A percentile compares a stretch with the other conserved stretches of the same genome.
These are phyloP conservation scores for Lactarius tabidus DNA, from an alignment of 768 basidiomycete species.

Conservation along the genomic window DNA sequence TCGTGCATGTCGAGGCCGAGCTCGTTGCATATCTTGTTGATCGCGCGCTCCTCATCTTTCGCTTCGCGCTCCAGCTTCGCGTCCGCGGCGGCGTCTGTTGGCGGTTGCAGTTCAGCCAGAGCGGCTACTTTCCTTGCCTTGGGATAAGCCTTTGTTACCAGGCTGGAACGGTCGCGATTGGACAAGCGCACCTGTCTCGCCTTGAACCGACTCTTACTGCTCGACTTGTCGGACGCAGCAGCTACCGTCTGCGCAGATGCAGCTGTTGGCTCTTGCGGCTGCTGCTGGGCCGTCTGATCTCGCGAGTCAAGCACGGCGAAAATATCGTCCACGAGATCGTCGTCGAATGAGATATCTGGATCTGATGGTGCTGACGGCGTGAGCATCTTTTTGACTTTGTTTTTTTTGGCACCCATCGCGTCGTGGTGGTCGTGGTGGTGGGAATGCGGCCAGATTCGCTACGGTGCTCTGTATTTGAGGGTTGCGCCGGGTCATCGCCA, in stretches of 20 bases:
- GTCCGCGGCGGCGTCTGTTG: conserved; percentile 55
- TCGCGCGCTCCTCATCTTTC: conserved; percentile 61
- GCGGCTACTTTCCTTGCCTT: conserved; percentile 73
- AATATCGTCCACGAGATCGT: conserved; percentile 69
- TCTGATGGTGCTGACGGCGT: conserved; percentile 29
- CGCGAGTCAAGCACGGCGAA: conserved; percentile 70
- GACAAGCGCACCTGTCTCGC: conserved; percentile 60
- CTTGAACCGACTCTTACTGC: conserved; percentile 59
- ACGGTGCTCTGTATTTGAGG: too few relatives aligned
- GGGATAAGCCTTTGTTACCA: conserved; percentile 18
- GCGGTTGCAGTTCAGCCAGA: conserved; percentile 48
- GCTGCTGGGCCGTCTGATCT: conserved; percentile 44
- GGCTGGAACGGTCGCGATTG: background rate
- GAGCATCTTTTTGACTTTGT: conserved; percentile 49
- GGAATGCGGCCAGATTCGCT: background rate
- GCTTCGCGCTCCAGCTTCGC: conserved; percentile 60
- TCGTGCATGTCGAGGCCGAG: conserved; percentile 63
- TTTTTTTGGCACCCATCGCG: conserved; percentile 53
- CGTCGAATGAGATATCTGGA: conserved; percentile 39
- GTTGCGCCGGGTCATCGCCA: background rate
- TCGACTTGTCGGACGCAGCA: conserved; percentile 39
- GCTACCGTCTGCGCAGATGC: conserved; percentile 35
- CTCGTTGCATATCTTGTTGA: conserved; percentile 60
- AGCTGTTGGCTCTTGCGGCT: conserved; percentile 41
- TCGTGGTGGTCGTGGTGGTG: conserved; percentile 1